Evolutionary conservation across 202 grass and related monocot genomes (phyloP).

Genomic region (Eragrostis tef): DNA sequence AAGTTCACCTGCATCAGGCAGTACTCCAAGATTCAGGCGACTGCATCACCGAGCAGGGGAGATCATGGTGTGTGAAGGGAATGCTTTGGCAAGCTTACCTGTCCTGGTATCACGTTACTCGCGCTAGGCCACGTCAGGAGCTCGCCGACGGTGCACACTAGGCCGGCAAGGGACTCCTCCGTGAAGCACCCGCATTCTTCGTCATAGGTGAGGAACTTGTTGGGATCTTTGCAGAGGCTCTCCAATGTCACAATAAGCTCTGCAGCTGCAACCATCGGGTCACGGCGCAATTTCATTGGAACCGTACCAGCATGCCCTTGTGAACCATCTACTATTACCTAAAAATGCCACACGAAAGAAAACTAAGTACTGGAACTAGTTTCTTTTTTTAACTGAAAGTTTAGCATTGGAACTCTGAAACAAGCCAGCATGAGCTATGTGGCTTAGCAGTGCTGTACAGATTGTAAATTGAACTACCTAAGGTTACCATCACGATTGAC

Average conservation of each 20-base stretch:
- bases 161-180: conserved; percentile 68
- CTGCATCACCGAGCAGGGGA: neutral
- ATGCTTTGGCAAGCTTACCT: conserved; percentile 49
- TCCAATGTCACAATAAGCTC: conserved; percentile 91
- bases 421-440: conserved; percentile 19
- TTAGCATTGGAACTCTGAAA: neutral
- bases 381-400: neutral
- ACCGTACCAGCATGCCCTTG: conserved; percentile 96
- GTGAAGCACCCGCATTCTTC: conserved; percentile 66
- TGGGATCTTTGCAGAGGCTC: conserved; percentile 81
- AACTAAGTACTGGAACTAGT: conserved; percentile 13
- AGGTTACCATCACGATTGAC: neutral
- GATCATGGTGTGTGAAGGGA: no score
- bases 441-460: neutral
- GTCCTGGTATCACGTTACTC: conserved; percentile 96
- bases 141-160: conserved; percentile 96
- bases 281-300: conserved; percentile 93
- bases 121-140: conserved; percentile 84
- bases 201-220: conserved; percentile 57
- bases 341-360: neutral
- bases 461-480: neutral
- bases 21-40: neutral
- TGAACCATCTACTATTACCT: conserved; percentile 83
- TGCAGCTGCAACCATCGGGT: conserved; percentile 92
- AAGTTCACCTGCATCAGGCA: conserved; percentile 72